These are phyloP conservation scores for Trichophyton rubrum DNA, from an alignment of 2,329 filamentous ascomycete genomes.

Conservation along the genomic window DNA sequence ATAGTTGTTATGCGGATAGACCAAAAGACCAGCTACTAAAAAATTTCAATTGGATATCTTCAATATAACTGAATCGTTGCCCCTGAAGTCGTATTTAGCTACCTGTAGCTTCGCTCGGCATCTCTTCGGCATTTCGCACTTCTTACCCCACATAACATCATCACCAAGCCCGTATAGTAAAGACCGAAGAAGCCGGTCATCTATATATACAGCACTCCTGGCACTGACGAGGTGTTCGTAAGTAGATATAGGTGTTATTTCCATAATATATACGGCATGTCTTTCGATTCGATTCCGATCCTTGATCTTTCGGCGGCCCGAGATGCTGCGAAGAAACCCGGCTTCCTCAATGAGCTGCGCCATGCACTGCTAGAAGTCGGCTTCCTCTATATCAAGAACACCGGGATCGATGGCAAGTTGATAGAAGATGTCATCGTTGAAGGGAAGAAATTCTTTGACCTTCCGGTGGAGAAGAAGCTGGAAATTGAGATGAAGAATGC, in stretches of 20 bases:
- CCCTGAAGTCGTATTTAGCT: background rate
- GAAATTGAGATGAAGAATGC: slow-evolving; percentile 62
- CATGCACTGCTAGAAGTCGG: slow-evolving; percentile 74
- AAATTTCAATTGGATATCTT: background rate
- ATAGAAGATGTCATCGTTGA: slow-evolving; percentile 53
- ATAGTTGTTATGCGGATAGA: background rate
- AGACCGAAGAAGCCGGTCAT: background rate
- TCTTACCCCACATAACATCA: background rate
- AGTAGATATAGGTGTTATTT: background rate
- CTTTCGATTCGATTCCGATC: slow-evolving; percentile 64
- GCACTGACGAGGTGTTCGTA: background rate
- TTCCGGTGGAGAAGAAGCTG: slow-evolving; percentile 64
- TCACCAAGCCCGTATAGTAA: background rate
- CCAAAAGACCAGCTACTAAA: background rate
- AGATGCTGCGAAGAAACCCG: slow-evolving; percentile 53
- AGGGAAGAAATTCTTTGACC: slow-evolving; percentile 62
- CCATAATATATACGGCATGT: slow-evolving; percentile 34
- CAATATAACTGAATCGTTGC: background rate
- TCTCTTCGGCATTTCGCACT: background rate
- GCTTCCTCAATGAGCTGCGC: slow-evolving; percentile 58
- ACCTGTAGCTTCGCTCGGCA: background rate
- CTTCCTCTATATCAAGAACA: slow-evolving; percentile 74
- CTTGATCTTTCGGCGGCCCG: slow-evolving; percentile 59
- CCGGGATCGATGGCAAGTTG: slow-evolving; percentile 55
- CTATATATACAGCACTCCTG: background rate